Base-by-base conservation (phyloP, 2,329 filamentous ascomycete genomes). In the Paecilomyces fulvus region DNA sequence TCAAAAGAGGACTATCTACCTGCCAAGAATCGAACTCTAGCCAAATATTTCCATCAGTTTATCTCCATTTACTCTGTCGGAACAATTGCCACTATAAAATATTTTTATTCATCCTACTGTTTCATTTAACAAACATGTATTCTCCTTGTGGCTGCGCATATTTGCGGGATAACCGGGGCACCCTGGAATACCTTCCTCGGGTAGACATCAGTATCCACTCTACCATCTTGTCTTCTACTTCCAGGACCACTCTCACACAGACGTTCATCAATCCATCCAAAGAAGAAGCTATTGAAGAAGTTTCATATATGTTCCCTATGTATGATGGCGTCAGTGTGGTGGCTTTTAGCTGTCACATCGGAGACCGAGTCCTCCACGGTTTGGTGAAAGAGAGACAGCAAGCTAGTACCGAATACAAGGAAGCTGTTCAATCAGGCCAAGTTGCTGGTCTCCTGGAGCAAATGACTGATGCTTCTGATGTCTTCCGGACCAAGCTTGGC, bases 271-370 rank as follows among this genome's bases (percentile, higher is more conserved):
- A 89, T 60, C 78, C 83, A 0, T 76, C 77, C 1, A 52, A 63
- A 1, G 63, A 69, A 1, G 67, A 73, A 9, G 65, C 65, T 2
- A 79, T 85, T 58, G 65, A 75, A 8, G 75, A 89, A 64, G 78
- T 84, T 14, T 75, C 77, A 12, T 91, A 91, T 66, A 79, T 79
- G 0, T 90, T 91, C 59, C 88, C 88, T 0, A 76, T 91, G 0
- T 88, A 86, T 60, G 85, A 89, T 64, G 87, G 87, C 9, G 84
- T 88, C 14, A 86, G 83, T 6, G 83, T 91, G 0, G 84, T 86
- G 7, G 79, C 75, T 3, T 91, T 90, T 60, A 80, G 76, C 3
- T 90, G 86, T 70, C 80, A 75, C 12, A 77, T 90, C 51, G 84
- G 80, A 31, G 72, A 78, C 30, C 81, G 83, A 20, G 63, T 67